Conservation (phyloP, 2,329 filamentous ascomycete genomes). For the Pseudogymnoascus sp. region DNA sequence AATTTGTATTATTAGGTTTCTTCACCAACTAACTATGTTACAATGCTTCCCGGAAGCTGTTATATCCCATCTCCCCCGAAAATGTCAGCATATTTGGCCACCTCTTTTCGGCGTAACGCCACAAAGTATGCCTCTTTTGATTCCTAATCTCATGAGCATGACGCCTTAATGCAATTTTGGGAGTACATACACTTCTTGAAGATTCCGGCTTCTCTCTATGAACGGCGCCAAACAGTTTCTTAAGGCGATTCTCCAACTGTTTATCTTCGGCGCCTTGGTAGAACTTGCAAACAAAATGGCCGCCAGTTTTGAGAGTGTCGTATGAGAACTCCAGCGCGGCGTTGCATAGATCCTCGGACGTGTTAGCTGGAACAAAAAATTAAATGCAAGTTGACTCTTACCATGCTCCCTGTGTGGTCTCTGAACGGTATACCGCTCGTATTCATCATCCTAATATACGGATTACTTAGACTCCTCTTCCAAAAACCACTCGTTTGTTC, state of each 20-base stretch:
- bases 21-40: neutral
- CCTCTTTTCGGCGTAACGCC: slow-evolving; percentile 61
- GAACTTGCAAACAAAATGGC: slow-evolving; percentile 95
- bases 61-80: neutral
- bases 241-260: slow-evolving; percentile 66
- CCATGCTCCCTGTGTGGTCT: slow-evolving; percentile 89
- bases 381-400: neutral
- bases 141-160: slow-evolving; percentile 47
- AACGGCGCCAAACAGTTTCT: slow-evolving; percentile 71
- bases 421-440: slow-evolving; percentile 81
- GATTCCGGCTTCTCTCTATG: slow-evolving; percentile 85
- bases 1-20: neutral
- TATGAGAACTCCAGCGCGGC: slow-evolving; percentile 80
- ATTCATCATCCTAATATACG: slow-evolving; percentile 98
- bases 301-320: slow-evolving; percentile 74
- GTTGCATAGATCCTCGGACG: slow-evolving; percentile 71
- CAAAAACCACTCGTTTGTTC: slow-evolving; percentile 69
- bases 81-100: slow-evolving; percentile 30
- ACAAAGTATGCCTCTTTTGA: slow-evolving; percentile 85
- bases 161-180: neutral
- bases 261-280: slow-evolving; percentile 89
- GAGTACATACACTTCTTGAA: slow-evolving; percentile 66
- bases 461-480: slow-evolving; percentile 89
- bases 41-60: neutral
- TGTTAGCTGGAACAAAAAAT: neutral